Base-by-base conservation (phyloP, 768 basidiomycete species). In the Auriscalpium microsporum region DNA sequence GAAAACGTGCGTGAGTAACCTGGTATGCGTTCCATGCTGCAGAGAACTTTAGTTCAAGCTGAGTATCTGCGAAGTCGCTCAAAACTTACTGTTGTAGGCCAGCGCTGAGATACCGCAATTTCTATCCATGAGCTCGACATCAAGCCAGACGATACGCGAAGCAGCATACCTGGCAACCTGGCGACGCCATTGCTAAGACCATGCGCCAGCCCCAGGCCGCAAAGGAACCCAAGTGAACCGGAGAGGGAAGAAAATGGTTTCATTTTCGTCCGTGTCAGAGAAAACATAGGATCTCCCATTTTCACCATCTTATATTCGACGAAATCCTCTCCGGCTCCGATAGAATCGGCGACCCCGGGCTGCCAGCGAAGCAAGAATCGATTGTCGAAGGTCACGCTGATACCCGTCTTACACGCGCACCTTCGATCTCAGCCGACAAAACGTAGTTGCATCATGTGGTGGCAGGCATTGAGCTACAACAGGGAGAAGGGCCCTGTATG, bases 21-120 rank as follows among this genome's bases (percentile, higher is more conserved):
- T 83, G 76, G 64, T 81, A 84, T 8, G 82, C 84, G 64, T 86
- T 85, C 84, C 84, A 86, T 7, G 84, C 84, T 85, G 34, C 4
- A 35, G 28, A 3, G 21, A 61, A 17, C 57, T 53, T 49, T 63
- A 38, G 23, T 44, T 51, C 35, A 58, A 16, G 40, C 19, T 17
- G 45, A 21, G 37, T 61, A 14, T 7, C 33, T 6, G 35, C 10
- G 16, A 45, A 16, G 9, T 40, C 10, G 36, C 10, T 13, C 42
- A 52, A 49, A 23, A 61, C 79, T 64, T 48, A 84, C 82, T 84
- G 59, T 85, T 85, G 60, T 80, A 85, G 3, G 82, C 83, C 72
- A 84, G 71, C 17, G 78, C 82, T 84, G 42, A 2, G 44, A 8
- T 17, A 45, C 11, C 47, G 48, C 21, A 28, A 28, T 28, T 28